Percentiles rank a stretch among this genome's conserved stretches.
Conservation (phyloP, 1,284 basidiomycete genomes). For the Trametes hirsuta region DNA sequence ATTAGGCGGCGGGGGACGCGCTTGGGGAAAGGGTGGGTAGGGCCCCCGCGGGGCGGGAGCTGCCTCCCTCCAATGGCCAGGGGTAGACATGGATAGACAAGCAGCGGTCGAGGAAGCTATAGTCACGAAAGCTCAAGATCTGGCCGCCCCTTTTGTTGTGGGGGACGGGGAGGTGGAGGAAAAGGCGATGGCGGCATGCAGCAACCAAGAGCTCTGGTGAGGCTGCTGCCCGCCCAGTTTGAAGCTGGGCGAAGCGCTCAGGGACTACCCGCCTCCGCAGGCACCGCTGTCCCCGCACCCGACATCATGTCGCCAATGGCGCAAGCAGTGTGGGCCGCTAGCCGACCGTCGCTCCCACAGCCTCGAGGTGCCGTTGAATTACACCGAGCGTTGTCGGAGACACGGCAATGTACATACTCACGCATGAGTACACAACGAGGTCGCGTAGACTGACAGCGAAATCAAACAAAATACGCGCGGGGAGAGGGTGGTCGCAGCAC, state of each 20-base stretch:
- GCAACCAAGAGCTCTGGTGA: not conserved
- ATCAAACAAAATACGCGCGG: not conserved
- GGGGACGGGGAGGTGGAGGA: not conserved
- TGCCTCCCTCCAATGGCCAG: constrained; percentile 21
- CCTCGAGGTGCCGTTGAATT: not conserved
- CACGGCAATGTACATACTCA: not conserved
- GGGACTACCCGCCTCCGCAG: not conserved
- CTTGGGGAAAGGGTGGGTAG: constrained; percentile 15
- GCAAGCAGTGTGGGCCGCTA: not conserved
- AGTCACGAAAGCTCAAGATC: not conserved
- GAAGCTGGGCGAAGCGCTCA: constrained; percentile 19
- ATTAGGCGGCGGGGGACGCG: constrained; percentile 7
- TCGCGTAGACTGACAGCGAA: not conserved
- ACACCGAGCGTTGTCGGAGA: not conserved
- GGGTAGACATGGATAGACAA: constrained; percentile 15
- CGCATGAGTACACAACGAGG: constrained; percentile 5
- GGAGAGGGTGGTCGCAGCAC: not conserved
- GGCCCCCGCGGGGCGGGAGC: constrained; percentile 7
- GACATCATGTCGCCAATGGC: constrained; percentile 6
- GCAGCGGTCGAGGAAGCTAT: not conserved
- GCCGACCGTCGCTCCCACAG: constrained; percentile 1
- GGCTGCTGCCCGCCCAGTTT: not conserved
- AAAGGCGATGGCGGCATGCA: constrained; percentile 14
- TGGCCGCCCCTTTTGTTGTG: not conserved
- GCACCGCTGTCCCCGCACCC: not conserved